Percentiles rank a stretch among this genome's conserved stretches.
Conservation (phyloP, 257 asterid genomes). For the Solanum ossicruentum region DNA sequence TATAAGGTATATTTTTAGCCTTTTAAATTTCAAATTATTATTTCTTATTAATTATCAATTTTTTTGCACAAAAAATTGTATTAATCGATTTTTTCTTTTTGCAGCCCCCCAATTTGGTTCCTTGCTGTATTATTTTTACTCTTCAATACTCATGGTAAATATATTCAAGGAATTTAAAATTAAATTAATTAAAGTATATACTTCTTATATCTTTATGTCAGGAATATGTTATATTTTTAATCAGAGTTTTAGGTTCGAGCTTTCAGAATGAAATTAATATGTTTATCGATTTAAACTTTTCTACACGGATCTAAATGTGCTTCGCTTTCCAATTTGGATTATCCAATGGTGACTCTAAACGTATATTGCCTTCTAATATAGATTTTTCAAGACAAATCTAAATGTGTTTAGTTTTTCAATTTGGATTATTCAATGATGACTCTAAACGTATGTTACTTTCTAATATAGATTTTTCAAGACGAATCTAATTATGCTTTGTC, state of each 20-base stretch:
- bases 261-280: neutral
- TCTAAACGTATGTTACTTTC: too few species aligned
- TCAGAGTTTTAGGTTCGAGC: neutral
- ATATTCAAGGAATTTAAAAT: neutral
- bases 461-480: too few species aligned
- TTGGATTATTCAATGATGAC: too few species aligned
- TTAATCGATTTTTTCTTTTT: neutral
- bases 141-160: conserved; percentile 84
- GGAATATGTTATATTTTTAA: neutral
- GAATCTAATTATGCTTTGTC: neutral
- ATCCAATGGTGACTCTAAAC: too few species aligned
- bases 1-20: conserved; percentile 41
- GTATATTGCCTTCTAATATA: too few species aligned
- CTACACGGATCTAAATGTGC: neutral
- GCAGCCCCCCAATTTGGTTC: conserved; percentile 84
- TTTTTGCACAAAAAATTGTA: too few species aligned
- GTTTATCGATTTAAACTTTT: accelerated
- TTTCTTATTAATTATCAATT: neutral
- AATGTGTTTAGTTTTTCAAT: neutral
- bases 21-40: neutral
- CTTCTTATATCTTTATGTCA: neutral
- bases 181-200: neutral
- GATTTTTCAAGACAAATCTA: too few species aligned
- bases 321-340: neutral
- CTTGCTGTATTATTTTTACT: conserved; percentile 73